Base-by-base conservation (phyloP, 805 yeast species). In the Candida germanica region DNA sequence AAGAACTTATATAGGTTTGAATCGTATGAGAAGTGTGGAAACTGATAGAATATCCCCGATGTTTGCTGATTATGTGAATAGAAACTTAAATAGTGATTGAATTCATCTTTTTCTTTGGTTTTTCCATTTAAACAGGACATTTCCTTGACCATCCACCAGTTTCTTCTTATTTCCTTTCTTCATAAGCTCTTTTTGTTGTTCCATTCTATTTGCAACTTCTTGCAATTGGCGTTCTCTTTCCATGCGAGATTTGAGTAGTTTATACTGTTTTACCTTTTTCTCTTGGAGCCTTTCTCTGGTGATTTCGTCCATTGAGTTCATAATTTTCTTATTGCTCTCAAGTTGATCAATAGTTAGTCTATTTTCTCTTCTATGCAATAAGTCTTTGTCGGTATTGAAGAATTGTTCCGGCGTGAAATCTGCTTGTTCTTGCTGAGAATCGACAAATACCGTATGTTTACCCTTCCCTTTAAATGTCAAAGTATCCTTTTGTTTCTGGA, bases 81-180 rank as follows among this genome's bases (percentile, higher is more conserved):
- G 74, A 47, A 80, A 84, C 48, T 66, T 84, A 43, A 64, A 70
- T 34, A 53, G 51, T 14, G 40, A 37, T n/a, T 13, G 10, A 10
- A 20, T 14, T 49, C 49, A 75, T 43, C 69, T 56, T 61, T 83
- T 85, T 56, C 94, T 74, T 53, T 78, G 79, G 48, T 76, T 83
- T 56, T 82, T 86, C 95, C 97, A 91, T 64, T 87, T 87, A 65
- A 76, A 93, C 2, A 73, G 69, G 0, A 76, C 75, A 38, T 75
- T 73, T 3, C 98, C 98, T 22, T 77, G 72, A 11, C 71, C 64
- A 38, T 73, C 83, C 3, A 73, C 68, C 4, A 83, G 58, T 66
- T 88, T 88, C 73, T 82, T 84, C 64, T 85, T 86, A 42, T 79
- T 77, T 0, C 98, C 98, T 47, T 80, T 83, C 58, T 87, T 87